Evolutionary conservation across 805 yeast species (phyloP), one percentile per base, ranked within the genome.

Genomic region (Brettanomyces sp.): DNA sequence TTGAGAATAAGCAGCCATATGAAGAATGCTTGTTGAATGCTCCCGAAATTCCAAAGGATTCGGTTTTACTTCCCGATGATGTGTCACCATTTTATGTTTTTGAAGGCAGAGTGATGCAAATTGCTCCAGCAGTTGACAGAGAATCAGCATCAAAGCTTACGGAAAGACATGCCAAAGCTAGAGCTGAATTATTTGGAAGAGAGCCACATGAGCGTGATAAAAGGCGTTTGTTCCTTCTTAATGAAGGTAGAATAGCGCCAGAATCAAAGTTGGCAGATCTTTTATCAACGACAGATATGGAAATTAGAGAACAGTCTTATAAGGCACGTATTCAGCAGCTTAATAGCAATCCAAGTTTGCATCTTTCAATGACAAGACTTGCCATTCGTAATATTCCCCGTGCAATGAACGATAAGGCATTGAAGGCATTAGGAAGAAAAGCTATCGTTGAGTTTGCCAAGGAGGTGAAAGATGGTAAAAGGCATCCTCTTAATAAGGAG

Each of bases 331-430:
- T 86, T 39, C 87, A 87, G 57, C 97, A 91, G 68, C 76, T 93
- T 57, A 82, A 84, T 62, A 85, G 86, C 56, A 93, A 91, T 64
- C 96, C 98, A 18, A 72, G 93, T 11, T 72, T 93, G 58, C 98
- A 91, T 71, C 69, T 93, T 49, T 87, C 96, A n/a, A 69, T 91
- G 66, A 91, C 98, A 1, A 80, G 99, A 70, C 76, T 93, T 62
- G 99, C 99, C 8, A 78, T 93, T 48, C 78, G 99, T 67, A 93
- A 93, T 62, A 66, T 93, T 44, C 99, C 99, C 40, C 79, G 98
- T 62, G 81, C 95, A 12, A 81, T 93, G 93, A 84, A 79, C 49
- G 86, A 83, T 50, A 88, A 86, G 63, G 81, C 95, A 0, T 70
- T 93, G 56, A 93, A 93, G 60, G 95, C 95, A 1, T 71, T 93